Percentiles rank a stretch among this genome's conserved stretches.
Evolutionary conservation across 2,329 filamentous ascomycete genomes (phyloP).

Genomic region (Pseudogymnoascus sp.): DNA sequence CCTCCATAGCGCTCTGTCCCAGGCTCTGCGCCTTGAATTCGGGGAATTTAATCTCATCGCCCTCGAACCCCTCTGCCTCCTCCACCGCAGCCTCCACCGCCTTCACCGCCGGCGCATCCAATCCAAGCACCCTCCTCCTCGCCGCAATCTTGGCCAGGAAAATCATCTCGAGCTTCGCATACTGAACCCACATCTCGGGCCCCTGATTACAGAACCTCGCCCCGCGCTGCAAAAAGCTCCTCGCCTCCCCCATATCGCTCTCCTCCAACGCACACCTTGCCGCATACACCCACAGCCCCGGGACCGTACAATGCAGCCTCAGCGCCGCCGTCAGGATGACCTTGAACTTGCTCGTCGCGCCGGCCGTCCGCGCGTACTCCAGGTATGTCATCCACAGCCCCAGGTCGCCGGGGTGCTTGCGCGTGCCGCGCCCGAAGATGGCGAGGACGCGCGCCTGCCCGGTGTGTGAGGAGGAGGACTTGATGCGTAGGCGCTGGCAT

Average conservation of each 20-base stretch:
- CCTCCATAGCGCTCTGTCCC: conserved; percentile 38
- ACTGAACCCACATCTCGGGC: conserved; percentile 75
- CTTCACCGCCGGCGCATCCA: conserved; percentile 40
- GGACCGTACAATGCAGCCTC: conserved; percentile 75
- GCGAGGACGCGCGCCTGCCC: conserved; percentile 80
- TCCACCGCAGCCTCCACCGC: conserved; percentile 35
- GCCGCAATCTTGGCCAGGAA: conserved; percentile 77
- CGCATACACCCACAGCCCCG: conserved; percentile 75
- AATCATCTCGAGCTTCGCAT: conserved; percentile 83
- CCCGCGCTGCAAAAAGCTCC: conserved; percentile 81
- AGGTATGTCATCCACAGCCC: conserved; percentile 87
- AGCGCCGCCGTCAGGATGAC: conserved; percentile 59
- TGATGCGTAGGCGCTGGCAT: conserved; percentile 70
- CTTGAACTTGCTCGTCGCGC: conserved; percentile 57
- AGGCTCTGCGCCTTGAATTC: conserved; percentile 32
- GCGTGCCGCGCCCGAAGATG: conserved; percentile 78
- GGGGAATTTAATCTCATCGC: conserved; percentile 50
- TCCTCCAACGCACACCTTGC: conserved; percentile 73
- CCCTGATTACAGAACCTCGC: conserved; percentile 79
- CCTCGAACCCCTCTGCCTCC: conserved; percentile 20
- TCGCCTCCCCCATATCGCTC: conserved; percentile 78
- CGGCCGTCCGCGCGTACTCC: conserved; percentile 63
- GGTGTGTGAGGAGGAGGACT: conserved; percentile 53
- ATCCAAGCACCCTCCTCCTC: conserved; percentile 58
- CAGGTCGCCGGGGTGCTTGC: conserved; percentile 73